A percentile compares a stretch with the other conserved stretches of the same genome.
phyloP scores from a whole-genome alignment of 139 green algal genomes.

The Chlamydomonas sphaeroides region DNA sequence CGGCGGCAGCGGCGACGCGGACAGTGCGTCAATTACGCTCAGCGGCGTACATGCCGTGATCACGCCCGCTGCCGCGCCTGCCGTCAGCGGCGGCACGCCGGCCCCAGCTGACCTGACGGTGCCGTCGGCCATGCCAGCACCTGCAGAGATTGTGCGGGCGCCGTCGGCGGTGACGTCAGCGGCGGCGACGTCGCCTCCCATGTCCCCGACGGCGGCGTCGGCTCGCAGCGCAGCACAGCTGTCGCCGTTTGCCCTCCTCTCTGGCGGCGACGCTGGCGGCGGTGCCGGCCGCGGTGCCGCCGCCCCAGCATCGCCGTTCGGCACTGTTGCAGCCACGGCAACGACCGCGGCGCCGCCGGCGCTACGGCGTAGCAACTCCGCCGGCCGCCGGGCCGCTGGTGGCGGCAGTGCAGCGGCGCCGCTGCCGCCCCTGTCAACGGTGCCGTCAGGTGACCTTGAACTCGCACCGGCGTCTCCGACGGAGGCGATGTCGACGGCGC shows the following conservation, averaged over 20 bases:
- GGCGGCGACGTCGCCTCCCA: not conserved
- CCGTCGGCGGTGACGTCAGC: not conserved
- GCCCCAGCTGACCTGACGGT: not conserved
- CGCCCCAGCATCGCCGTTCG: too few species aligned
- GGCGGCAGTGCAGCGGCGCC: not conserved
- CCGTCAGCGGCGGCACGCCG: not conserved
- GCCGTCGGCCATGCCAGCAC: not conserved
- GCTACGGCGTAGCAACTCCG: conserved; percentile 7
- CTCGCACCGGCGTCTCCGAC: not conserved
- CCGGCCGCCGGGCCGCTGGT: not conserved
- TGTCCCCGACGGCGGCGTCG: not conserved
- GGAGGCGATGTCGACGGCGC: not conserved
- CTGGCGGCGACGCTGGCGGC: not conserved
- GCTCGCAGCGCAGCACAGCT: not conserved
- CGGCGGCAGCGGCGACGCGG: too few species aligned
- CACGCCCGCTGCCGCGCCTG: too few species aligned
- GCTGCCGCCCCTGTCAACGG: conserved; percentile 2
- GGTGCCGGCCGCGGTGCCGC: not conserved
- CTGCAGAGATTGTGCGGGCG: not conserved
- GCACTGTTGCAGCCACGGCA: not conserved
- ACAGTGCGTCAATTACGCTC: too few species aligned
- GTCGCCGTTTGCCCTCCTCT: not conserved
- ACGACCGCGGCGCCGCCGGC: not conserved
- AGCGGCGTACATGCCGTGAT: too few species aligned
- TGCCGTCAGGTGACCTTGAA: conserved; percentile 19